Conservation (phyloP, 305 asterid species). For the Solanum hybrid region DNA sequence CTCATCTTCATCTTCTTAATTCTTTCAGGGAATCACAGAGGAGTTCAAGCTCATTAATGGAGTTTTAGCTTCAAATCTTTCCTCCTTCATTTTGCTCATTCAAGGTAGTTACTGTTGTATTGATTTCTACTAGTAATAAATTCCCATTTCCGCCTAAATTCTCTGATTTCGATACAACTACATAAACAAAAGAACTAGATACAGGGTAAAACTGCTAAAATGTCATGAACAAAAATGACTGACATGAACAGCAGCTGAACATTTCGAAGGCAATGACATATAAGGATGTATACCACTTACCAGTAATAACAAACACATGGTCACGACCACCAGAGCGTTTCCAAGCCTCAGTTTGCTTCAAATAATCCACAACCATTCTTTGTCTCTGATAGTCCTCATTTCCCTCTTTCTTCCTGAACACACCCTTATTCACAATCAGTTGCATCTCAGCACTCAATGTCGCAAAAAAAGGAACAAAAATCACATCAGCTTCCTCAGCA, state of each 20-base stretch:
- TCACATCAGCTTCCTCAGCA: constrained; percentile 61
- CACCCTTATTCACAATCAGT: constrained; percentile 56
- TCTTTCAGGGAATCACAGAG: neutral
- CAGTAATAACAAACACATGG: constrained; percentile 88
- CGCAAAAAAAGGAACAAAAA: constrained; percentile 89
- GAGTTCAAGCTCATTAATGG: neutral
- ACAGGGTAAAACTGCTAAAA: neutral
- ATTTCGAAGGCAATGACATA: neutral
- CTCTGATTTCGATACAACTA: neutral
- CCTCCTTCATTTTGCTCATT: neutral
- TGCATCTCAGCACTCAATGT: constrained; percentile 89
- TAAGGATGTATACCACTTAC: constrained; percentile 23
- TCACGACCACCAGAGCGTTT: constrained; percentile 81
- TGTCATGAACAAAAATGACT: neutral
- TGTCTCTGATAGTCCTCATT: constrained; percentile 90
- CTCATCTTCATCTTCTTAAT: neutral
- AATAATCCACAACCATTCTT: constrained; percentile 55
- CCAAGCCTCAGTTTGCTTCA: constrained; percentile 77
- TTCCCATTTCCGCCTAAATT: neutral
- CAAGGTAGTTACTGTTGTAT: neutral
- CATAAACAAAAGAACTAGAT: neutral
- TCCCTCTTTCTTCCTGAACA: constrained; percentile 65
- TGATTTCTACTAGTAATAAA: neutral
- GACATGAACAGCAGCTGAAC: neutral
- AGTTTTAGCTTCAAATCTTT: neutral